A percentile compares a stretch with the other conserved stretches of the same genome.
Conservation (phyloP, 169 alveolate genomes). For the Eimeria acervulina region DNA sequence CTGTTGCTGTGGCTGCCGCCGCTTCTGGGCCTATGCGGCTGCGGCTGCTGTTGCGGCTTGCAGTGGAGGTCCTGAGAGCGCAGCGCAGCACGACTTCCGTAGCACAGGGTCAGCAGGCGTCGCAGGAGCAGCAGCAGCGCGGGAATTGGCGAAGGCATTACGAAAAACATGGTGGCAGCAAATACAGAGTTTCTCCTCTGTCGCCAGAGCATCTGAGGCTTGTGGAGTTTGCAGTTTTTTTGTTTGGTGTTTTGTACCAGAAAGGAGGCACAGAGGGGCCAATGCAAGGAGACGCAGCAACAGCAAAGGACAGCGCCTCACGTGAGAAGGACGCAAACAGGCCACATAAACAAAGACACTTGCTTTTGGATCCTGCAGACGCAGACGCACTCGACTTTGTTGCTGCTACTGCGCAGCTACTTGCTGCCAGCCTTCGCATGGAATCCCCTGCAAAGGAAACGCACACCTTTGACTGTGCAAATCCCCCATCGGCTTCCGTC, state of each 20-base stretch:
- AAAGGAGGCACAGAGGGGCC: background rate
- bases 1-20: slow-evolving; percentile 71
- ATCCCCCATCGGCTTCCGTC: background rate
- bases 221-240: background rate
- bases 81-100: background rate
- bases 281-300: background rate
- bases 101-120: background rate
- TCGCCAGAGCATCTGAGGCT: slow-evolving; percentile 38
- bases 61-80: background rate
- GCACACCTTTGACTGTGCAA: background rate
- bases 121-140: slow-evolving; percentile 36
- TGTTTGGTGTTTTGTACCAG: background rate
- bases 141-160: background rate
- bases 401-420: slow-evolving; percentile 62
- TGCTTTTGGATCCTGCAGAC: slow-evolving; percentile 47
- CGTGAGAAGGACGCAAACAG: background rate
- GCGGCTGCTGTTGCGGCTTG: slow-evolving; percentile 31
- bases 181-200: background rate
- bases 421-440: slow-evolving; percentile 43
- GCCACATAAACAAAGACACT: background rate
- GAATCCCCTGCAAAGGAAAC: background rate
- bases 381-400: slow-evolving; percentile 52
- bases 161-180: background rate
- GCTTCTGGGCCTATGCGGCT: slow-evolving; percentile 52
- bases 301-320: background rate